phyloP scores from a whole-genome alignment of 164 flowering plant genomes.

The Magnolia sinica region DNA sequence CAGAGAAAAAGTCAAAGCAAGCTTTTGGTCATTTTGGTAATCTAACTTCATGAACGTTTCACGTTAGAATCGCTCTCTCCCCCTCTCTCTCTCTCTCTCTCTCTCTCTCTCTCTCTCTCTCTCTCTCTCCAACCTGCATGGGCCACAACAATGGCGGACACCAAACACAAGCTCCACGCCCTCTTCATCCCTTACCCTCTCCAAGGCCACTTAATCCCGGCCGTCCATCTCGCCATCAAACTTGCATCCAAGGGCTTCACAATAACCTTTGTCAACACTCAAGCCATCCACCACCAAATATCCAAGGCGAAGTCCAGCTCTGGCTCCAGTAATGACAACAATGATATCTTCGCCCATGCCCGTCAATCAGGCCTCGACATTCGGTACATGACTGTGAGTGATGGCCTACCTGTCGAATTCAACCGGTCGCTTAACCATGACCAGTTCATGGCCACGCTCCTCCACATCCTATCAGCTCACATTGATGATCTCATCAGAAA shows the following conservation, averaged over 20 bases:
- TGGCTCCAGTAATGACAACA: neutral
- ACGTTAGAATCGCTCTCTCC: too few relatives aligned
- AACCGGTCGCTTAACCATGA: constrained; percentile 74
- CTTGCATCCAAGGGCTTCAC: constrained; percentile 47
- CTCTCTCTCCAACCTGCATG: too few relatives aligned
- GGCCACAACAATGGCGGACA: too few relatives aligned
- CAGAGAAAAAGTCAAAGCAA: too few relatives aligned
- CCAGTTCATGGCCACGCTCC: constrained; percentile 51
- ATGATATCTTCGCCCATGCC: constrained; percentile 49
- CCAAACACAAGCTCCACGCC: constrained; percentile 42
- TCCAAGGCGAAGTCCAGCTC: constrained; percentile 24
- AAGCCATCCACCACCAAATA: constrained; percentile 52
- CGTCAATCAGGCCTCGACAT: constrained; percentile 59
- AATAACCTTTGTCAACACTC: constrained; percentile 67
- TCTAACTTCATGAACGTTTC: too few relatives aligned
- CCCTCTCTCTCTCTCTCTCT: too few relatives aligned
- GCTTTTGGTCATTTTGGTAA: too few relatives aligned
- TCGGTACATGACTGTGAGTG: constrained; percentile 52
- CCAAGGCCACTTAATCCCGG: constrained; percentile 84
- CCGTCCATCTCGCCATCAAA: constrained; percentile 58
- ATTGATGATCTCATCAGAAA: constrained; percentile 45
- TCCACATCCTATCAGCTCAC: constrained; percentile 63
- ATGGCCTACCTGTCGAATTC: constrained; percentile 68
- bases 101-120: too few relatives aligned
- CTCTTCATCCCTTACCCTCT: constrained; percentile 62